Base-by-base conservation (phyloP, 805 yeast species). In the Sugiyamaella floridensis region DNA sequence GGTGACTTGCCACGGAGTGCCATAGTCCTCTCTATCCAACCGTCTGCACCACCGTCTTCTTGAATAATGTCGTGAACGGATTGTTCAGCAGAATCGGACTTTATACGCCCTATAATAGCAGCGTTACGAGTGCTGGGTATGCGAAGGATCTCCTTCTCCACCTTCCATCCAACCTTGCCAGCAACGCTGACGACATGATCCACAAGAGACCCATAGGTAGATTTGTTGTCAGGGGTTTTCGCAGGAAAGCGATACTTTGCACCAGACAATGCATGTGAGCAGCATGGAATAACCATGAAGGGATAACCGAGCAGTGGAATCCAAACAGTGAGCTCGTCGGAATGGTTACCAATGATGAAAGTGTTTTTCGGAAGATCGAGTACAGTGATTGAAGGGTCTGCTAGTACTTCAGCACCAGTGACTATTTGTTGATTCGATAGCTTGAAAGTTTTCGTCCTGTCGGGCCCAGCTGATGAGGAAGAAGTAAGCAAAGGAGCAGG, bases 261-360 rank as follows among this genome's bases (percentile, higher is more conserved):
- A 2, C 98, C 98, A 5, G 83, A 78, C 43, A 92, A 75, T 2
- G 85, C 81, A 67, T 92, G 96, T 0, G 97, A 89, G 67, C 98
- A 92, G 66, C 98, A 92, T 10, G 98, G 98, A 43, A 92, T 87
- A 9, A 89, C 96, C 74, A 92, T 73, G 65, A 88, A 92, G 6
- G 97, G 96, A 32, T 57, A 52, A 56, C 77, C 85, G 10, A 92
- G 69, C 10, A 92, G 71, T 2, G 98, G 98, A 40, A 92, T 82
- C 97, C 98, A 92, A 59, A 96, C 86, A 0, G 97, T 90, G 52
- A 92, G 75, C 65, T 92, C 98, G 66, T 92, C 98, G 0, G 96
- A 86, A 64, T 92, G 98, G 65, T 92, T 92, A 1, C 98, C 98
- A 45, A 92, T 89, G 37, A 90, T 69, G 62, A 92, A 92, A 0